Evolutionary conservation across 140 eudicot genomes (phyloP), one percentile per base, ranked within the genome.

Genomic region (Erigeron philadelphicus): DNA sequence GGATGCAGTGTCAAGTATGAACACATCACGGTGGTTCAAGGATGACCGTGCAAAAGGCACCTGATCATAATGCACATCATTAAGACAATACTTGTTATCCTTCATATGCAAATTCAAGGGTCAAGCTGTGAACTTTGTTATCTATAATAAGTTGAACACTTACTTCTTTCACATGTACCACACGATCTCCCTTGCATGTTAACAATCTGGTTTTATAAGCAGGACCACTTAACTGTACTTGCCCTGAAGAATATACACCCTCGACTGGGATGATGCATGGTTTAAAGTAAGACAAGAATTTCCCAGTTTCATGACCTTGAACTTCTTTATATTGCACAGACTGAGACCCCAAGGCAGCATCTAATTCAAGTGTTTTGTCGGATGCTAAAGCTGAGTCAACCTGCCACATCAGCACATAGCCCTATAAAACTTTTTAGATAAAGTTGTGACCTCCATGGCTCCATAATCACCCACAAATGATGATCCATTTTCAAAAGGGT

Each of bases 301-400:
- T 88, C 71, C 86, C 87, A 8, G 90, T 90, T 84, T 90, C 97
- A 63, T 90, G 96, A 45, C 97, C 90, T 84, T 90, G 89, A 68
- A 85, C 81, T 86, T 90, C 97, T 35, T 87, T 85, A 59, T 90
- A 90, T 66, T 90, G 97, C 60, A 90, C 97, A 40, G 96, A 84
- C 42, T 77, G 84, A 23, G 87, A 84, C 61, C 95, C 95, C 46
- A 90, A 84, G n/a, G 81, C 82, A 46, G 80, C 93, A 81, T 90
- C 95, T 63, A 90, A 42, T 78, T 90, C 97, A 19, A 87, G 77
- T 13, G 97, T 75, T 79, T 87, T 90, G 60, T 79, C 82, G 4
- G 95, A 81, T 80, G 89, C 95, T 38, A 85, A 57, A 64, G 69
- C 70, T 41, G 84, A 74, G 68, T 84, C 89, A 49, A 67, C 79